These are phyloP conservation scores for Mortierella alpina DNA, from an alignment of 192 early-diverging fungal species.

Conservation along the genomic window DNA sequence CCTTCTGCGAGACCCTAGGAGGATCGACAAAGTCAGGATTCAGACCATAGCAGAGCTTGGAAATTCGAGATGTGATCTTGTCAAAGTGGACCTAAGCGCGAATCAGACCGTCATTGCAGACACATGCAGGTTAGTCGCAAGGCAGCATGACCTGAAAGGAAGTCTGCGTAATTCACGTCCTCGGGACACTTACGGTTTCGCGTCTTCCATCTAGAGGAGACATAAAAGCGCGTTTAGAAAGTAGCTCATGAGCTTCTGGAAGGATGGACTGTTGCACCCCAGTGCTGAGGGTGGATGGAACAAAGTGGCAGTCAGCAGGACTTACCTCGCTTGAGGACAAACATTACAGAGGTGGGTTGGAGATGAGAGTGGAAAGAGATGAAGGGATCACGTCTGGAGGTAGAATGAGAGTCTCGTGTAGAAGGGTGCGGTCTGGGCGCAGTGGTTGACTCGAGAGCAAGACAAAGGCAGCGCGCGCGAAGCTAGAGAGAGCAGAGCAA, in stretches of 20 bases:
- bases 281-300: neutral
- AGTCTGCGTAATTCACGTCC: neutral
- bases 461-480: neutral
- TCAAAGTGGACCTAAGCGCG: constrained; percentile 85
- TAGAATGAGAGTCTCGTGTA: neutral
- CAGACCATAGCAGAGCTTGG: constrained; percentile 94
- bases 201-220: constrained; percentile 51
- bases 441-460: neutral
- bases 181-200: constrained; percentile 34
- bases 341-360: constrained; percentile 20
- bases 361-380: neutral
- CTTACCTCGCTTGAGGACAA: constrained; percentile 54
- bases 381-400: neutral
- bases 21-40: constrained; percentile 94
- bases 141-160: neutral
- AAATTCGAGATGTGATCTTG: constrained; percentile 93
- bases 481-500: neutral
- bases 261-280: neutral
- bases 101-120: constrained; percentile 64
- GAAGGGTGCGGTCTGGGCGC: neutral
- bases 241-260: neutral
- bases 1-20: constrained; percentile 91
- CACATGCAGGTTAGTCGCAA: neutral
- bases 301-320: neutral
- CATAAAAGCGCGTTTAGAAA: neutral